A percentile compares a stretch with the other conserved stretches of the same genome.
Evolutionary conservation across 208 protist species (phyloP).

Genomic region (Wallacemonas collosoma): DNA sequence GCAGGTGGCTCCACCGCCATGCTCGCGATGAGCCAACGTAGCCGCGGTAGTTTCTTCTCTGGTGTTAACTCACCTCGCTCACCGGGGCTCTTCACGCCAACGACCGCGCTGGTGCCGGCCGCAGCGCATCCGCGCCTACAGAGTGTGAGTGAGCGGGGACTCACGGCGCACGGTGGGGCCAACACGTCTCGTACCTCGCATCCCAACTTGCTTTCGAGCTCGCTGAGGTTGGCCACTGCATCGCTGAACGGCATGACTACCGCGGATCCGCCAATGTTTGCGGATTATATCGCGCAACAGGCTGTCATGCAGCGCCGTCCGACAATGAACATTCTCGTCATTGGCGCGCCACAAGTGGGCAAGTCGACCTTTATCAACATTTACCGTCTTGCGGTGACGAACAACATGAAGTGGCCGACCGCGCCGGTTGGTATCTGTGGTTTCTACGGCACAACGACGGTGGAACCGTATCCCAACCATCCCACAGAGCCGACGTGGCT

Average conservation of each 20-base stretch:
- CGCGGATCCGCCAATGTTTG: constrained; percentile 11
- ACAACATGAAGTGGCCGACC: constrained; percentile 65
- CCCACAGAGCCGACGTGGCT: constrained; percentile 66
- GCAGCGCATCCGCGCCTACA: neutral
- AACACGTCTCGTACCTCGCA: constrained; percentile 3
- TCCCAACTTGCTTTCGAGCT: constrained; percentile 10
- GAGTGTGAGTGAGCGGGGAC: neutral
- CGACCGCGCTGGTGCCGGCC: neutral
- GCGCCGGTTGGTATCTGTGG: constrained; percentile 80
- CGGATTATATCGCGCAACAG: constrained; percentile 14
- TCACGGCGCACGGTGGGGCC: neutral
- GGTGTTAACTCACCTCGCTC: constrained; percentile 3
- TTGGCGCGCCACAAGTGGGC: constrained; percentile 76
- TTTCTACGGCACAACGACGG: constrained; percentile 73
- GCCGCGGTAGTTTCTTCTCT: constrained; percentile 17
- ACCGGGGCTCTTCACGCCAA: neutral
- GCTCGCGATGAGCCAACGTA: constrained; percentile 16
- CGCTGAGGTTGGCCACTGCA: neutral
- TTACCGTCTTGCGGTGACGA: constrained; percentile 62
- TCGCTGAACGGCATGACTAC: neutral
- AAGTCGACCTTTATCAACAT: constrained; percentile 84
- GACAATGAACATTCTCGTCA: constrained; percentile 74
- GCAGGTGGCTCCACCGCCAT: neutral
- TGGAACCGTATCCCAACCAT: constrained; percentile 75
- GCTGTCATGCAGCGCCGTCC: constrained; percentile 5